Evolutionary conservation across 2,329 filamentous ascomycete genomes (phyloP), one percentile per base, ranked within the genome.

Genomic region (Colletotrichum gigasporum): DNA sequence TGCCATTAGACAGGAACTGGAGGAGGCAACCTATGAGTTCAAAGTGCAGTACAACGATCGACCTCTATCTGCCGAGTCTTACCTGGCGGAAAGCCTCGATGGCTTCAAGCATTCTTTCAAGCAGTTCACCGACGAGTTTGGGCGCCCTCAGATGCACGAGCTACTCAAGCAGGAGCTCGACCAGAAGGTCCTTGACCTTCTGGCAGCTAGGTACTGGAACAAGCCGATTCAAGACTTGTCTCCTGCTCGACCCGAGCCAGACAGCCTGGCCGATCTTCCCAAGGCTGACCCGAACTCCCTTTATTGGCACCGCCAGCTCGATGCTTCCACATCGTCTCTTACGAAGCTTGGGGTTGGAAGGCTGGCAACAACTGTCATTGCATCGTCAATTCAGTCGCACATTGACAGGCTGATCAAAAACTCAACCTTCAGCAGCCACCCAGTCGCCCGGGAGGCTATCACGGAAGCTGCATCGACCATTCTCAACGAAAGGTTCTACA

Each of bases 11-110:
- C 93, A 97, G 75, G 96, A 99, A 76, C 87, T 99, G 0, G 95
- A 97, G 72, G 96, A 99, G 78, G 94, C 96, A 3, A 95, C 93
- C 0, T 99, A 99, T 74, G 95, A 99, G 78, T 99, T 97, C 84
- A 99, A 99, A 76, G 96, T 99, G 5, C 96, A 99, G 76, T 99
- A 99, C 80, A 99, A 99, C 73, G 96, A 99, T 75, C 90, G 96
- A 6, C 93, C 95, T 1, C 83, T 99, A 34, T 97, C 93, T 52
- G 96, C 96, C 2, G 96, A 99, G 75, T 97, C 95, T 4, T 99
- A 99, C 74, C 86, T 99, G 37, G 96, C 96, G 2, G 96, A 98
- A 76, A 97, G 92, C 69, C 82, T 99, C 3, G 96, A 99, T 76
- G 90, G 91, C 18, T 98, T 99, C 85, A 99, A 99, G 79, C 96